Evolutionary conservation across 371 early-diverging fungal species (phyloP), one percentile per base, ranked within the genome.

Genomic region (Homolaphlyctis polyrhiza): DNA sequence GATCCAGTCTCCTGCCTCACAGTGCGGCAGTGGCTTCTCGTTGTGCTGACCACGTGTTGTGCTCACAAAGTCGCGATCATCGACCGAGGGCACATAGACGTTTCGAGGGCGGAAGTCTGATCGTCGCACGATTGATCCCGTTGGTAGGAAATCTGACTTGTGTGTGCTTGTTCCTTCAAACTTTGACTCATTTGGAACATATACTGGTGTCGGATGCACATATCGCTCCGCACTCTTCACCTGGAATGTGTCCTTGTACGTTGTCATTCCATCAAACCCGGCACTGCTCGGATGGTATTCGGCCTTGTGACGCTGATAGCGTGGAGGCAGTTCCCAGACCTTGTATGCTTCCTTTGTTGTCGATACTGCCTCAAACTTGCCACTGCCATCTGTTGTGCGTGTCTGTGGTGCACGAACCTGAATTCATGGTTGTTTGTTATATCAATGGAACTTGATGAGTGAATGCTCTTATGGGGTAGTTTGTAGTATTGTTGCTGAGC

Each of bases 51-150:
- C 36, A 35, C 70, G 58, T 45, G 63, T 69, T 6, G 73, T 73
- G 8, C 71, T 71, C 13, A 69, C 45, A 62, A 72, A 77, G 66
- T 77, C 78, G 33, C 78, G 65, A 58, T 74, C 78, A 50, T 77
- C 78, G 25, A 58, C 50, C 21, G 61, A 55, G n/a, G 69, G 47
- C 23, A 58, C 36, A 49, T 71, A 74, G 2, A 27, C 55, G 18
- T 58, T 63, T 45, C 68, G 60, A 1, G 78, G 78, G 18, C 67
- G 50, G 62, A 71, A 77, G 62, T 77, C 71, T 48, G 47, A 21
- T 30, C 23, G 58, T 21, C 61, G 55, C 29, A 54, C 33, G 29
- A 28, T 32, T 13, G 58, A 32, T 36, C 65, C 60, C 23, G 71
- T 16, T 2, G 35, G 6, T 25, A 5, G 2, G 58, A 58, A 77